A percentile compares a stretch with the other conserved stretches of the same genome.
phyloP scores from a whole-genome alignment of 2,329 filamentous ascomycete species.

The Claviceps arundinis region DNA sequence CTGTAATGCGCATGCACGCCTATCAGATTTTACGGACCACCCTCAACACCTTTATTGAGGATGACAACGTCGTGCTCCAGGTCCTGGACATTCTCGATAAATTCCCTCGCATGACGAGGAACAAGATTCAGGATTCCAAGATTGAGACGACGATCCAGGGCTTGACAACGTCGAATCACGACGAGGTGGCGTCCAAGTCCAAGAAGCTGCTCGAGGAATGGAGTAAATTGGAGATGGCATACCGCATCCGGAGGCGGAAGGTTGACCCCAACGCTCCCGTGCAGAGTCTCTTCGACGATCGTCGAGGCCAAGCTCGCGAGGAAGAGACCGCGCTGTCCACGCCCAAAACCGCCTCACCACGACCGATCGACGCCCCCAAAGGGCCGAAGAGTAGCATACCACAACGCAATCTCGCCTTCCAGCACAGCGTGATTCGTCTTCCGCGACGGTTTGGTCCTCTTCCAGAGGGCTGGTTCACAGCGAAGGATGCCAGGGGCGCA shows the following conservation, averaged over 20 bases:
- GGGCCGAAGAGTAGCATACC: conserved; percentile 46
- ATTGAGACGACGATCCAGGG: conserved; percentile 72
- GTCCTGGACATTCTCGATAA: conserved; percentile 79
- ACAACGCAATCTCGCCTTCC: conserved; percentile 39
- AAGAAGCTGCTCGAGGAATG: conserved; percentile 65
- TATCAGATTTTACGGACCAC: conserved; percentile 89
- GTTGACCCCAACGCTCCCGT: conserved; percentile 52
- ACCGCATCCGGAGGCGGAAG: conserved; percentile 86
- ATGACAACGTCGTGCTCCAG: conserved; percentile 79
- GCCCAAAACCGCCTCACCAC: conserved; percentile 28
- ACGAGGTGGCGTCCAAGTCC: conserved; percentile 60
- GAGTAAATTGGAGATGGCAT: conserved; percentile 80
- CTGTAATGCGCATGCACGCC: conserved; percentile 90
- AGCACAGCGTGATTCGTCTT: conserved; percentile 33
- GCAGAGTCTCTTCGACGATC: conserved; percentile 47
- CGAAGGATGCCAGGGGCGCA: conserved; percentile 55
- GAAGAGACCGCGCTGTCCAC: conserved; percentile 23
- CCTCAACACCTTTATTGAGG: conserved; percentile 73
- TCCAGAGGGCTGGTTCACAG: conserved; percentile 75
- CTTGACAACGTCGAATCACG: conserved; percentile 54
- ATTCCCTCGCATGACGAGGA: conserved; percentile 81
- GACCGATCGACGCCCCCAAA: conserved; percentile 40
- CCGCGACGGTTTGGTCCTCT: conserved; percentile 43
- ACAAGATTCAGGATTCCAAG: conserved; percentile 94
- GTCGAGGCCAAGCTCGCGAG: conserved; percentile 37